Conservation (phyloP, 2,329 filamentous ascomycete species). For the Neobulgaria alba region DNA sequence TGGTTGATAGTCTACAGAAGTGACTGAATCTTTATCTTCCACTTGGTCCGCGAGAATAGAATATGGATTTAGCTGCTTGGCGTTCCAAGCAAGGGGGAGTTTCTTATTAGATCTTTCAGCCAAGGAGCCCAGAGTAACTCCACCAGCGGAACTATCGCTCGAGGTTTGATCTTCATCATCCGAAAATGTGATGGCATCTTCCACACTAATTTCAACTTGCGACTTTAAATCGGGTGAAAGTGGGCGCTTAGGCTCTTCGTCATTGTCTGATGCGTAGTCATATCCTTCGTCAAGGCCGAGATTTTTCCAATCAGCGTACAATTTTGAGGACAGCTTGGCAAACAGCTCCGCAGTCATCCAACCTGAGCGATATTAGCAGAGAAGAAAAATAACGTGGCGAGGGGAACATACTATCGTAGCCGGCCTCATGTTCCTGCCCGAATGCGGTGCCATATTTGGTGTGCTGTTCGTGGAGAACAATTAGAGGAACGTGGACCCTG, state of each 20-base stretch:
- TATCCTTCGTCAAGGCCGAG: too few relatives aligned
- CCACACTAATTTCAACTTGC: too few relatives aligned
- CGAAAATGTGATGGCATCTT: background rate
- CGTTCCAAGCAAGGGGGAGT: background rate
- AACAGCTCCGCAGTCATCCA: constrained; percentile 37
- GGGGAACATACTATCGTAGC: constrained; percentile 45
- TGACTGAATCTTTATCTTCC: background rate
- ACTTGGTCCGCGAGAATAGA: background rate
- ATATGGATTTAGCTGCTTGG: background rate
- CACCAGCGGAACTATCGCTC: background rate
- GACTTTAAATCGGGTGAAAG: too few relatives aligned
- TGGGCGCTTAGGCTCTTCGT: too few relatives aligned
- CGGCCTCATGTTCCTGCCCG: constrained; percentile 43
- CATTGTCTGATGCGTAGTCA: too few relatives aligned
- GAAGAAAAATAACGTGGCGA: background rate
- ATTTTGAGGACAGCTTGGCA: constrained; percentile 26
- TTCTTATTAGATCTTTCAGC: background rate
- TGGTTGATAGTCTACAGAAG: background rate
- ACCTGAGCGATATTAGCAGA: constrained; percentile 19
- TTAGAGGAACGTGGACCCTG: constrained; percentile 33
- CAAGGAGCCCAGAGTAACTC: background rate
- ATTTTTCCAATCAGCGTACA: too few relatives aligned
- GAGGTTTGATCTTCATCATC: constrained; percentile 5
- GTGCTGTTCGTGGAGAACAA: constrained; percentile 32
- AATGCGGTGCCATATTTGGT: constrained; percentile 17